Percentiles rank a stretch among this genome's conserved stretches.
Evolutionary conservation across 73 alveolate species (phyloP).

Genomic region (Paramecium sexaurelia): DNA sequence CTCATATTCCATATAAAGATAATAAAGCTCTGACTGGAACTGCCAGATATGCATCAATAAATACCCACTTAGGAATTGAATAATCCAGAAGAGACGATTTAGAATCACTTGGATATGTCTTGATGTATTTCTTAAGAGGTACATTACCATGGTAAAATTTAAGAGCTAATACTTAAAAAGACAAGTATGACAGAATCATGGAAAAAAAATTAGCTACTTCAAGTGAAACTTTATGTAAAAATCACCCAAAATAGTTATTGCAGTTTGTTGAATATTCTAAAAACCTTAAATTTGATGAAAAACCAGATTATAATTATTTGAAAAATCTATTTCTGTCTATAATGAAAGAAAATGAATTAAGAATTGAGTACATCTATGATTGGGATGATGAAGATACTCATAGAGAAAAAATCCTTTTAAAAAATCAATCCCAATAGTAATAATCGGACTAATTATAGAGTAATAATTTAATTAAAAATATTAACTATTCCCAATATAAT

Average conservation of each 20-base stretch:
- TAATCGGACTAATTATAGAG: background rate
- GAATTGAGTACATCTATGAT: slow-evolving; percentile 65
- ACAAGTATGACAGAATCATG: slow-evolving; percentile 85
- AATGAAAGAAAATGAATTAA: slow-evolving; percentile 73
- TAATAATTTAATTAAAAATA: background rate
- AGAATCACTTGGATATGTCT: slow-evolving; percentile 87
- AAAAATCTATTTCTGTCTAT: slow-evolving; percentile 78
- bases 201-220: slow-evolving; percentile 80
- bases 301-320: slow-evolving; percentile 86
- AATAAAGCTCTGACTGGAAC: slow-evolving; percentile 95
- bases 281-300: slow-evolving; percentile 82
- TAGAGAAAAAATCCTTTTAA: background rate
- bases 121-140: slow-evolving; percentile 86
- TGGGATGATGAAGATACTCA: slow-evolving; percentile 68
- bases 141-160: slow-evolving; percentile 91
- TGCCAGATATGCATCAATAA: slow-evolving; percentile 96
- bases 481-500: background rate
- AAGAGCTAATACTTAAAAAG: slow-evolving; percentile 82
- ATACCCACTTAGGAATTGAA: slow-evolving; percentile 97
- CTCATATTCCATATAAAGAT: slow-evolving; percentile 94
- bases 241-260: slow-evolving; percentile 84
- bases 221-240: slow-evolving; percentile 82
- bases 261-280: slow-evolving; percentile 78
- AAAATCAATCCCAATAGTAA: background rate
- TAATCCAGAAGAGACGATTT: slow-evolving; percentile 92